A percentile compares a stretch with the other conserved stretches of the same genome.
These are phyloP conservation scores for Leccinum subfulvum DNA, from an alignment of 1,284 basidiomycete species.

Conservation along the genomic window DNA sequence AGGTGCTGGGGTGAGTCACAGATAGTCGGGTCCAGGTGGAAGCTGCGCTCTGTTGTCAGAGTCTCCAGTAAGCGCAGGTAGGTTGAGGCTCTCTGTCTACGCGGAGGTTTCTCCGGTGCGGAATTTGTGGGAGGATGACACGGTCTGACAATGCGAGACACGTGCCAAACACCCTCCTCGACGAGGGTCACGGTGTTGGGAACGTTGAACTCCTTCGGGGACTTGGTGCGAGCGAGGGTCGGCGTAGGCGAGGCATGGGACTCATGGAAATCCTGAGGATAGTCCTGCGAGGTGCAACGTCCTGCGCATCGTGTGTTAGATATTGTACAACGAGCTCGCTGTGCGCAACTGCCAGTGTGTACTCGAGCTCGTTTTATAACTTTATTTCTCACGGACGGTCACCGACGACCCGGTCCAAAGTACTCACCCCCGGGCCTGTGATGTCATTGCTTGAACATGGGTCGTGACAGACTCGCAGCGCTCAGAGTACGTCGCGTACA, in stretches of 20 bases:
- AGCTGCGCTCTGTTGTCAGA: slow-evolving; percentile 30
- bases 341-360: slow-evolving; percentile 1
- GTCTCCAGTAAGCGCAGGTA: slow-evolving; percentile 33
- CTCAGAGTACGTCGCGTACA: slow-evolving; percentile 24
- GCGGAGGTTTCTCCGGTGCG: slow-evolving; percentile 38
- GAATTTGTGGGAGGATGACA: slow-evolving; percentile 27
- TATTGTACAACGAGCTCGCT: slow-evolving; percentile 9
- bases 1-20: too few relatives aligned
- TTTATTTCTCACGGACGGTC: slow-evolving; percentile 21
- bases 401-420: neutral
- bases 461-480: slow-evolving; percentile 34
- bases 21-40: too few relatives aligned
- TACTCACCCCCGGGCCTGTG: slow-evolving; percentile 1
- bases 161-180: slow-evolving; percentile 32
- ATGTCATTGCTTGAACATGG: slow-evolving; percentile 20
- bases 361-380: slow-evolving; percentile 2
- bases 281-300: slow-evolving; percentile 24
- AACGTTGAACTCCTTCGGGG: slow-evolving; percentile 23
- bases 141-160: slow-evolving; percentile 34
- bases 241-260: slow-evolving; percentile 4
- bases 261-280: slow-evolving; percentile 19
- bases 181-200: slow-evolving; percentile 15
- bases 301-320: slow-evolving; percentile 22
- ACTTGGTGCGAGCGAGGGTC: slow-evolving; percentile 25
- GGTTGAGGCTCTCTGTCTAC: slow-evolving; percentile 36